Evolutionary conservation across 2,329 filamentous ascomycete genomes (phyloP).

Genomic region (Arachnomyces sp.): DNA sequence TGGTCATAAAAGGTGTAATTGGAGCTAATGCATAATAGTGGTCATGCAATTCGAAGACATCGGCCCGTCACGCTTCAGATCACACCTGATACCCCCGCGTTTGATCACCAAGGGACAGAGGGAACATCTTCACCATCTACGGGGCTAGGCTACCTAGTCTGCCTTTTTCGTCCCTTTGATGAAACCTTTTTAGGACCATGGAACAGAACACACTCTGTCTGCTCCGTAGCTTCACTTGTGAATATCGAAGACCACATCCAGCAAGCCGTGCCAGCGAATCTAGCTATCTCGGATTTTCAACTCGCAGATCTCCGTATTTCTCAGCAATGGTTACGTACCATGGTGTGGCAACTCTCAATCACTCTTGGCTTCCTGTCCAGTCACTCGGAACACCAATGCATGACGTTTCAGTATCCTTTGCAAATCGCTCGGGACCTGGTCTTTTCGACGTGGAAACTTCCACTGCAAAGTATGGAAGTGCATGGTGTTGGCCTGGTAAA

Average conservation of each 20-base stretch:
- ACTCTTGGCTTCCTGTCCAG: conserved; percentile 60
- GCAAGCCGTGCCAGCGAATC: conserved; percentile 46
- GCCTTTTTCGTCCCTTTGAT: conserved; percentile 56
- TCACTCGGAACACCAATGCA: conserved; percentile 48
- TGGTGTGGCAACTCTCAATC: conserved; percentile 67
- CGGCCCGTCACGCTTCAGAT: conserved; percentile 56
- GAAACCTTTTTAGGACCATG: conserved; percentile 57
- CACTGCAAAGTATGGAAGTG: conserved; percentile 64
- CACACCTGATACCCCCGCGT: conserved; percentile 46
- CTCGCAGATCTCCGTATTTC: conserved; percentile 60
- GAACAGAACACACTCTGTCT: conserved; percentile 48
- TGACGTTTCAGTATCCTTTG: conserved; percentile 57
- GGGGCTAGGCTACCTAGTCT: conserved; percentile 55
- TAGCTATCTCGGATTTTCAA: conserved; percentile 54
- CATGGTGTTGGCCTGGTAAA: conserved; percentile 65
- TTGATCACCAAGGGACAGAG: conserved; percentile 48
- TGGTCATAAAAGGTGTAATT: no score
- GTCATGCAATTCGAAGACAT: conserved; percentile 57
- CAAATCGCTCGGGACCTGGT: conserved; percentile 56
- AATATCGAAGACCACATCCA: conserved; percentile 45
- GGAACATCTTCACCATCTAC: conserved; percentile 43
- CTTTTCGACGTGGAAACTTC: conserved; percentile 63
- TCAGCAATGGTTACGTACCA: conserved; percentile 62
- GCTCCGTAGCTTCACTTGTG: conserved; percentile 40
- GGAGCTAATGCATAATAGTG: no score